These are phyloP conservation scores for Copromyces sp. DNA, from an alignment of 495 filamentous ascomycete species.

Conservation along the genomic window DNA sequence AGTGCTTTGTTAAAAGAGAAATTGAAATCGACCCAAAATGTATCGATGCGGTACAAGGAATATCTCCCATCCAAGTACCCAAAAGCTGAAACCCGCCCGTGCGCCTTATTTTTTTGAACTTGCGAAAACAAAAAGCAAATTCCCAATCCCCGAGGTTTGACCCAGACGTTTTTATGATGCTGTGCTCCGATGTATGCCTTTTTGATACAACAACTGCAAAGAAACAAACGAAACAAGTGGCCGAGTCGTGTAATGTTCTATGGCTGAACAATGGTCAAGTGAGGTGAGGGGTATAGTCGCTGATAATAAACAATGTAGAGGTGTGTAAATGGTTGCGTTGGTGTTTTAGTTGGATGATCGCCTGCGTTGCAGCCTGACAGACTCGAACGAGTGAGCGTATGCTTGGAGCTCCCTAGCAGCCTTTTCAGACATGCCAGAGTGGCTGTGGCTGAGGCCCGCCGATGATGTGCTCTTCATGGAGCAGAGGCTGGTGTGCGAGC, in stretches of 20 bases:
- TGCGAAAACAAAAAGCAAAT: background rate
- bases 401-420: conserved; percentile 70
- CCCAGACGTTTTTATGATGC: conserved; percentile 39
- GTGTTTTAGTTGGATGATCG: conserved; percentile 32
- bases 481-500: conserved; percentile 75
- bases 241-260: conserved; percentile 16
- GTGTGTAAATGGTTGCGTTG: background rate
- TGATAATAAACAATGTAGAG: conserved; percentile 7
- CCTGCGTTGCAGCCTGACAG: conserved; percentile 48
- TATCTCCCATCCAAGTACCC: background rate
- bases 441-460: conserved; percentile 38
- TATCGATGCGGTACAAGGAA: background rate
- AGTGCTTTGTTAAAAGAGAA: background rate
- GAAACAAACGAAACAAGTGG: conserved; percentile 24
- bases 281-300: conserved; percentile 29
- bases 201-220: conserved; percentile 36
- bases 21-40: background rate
- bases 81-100: background rate
- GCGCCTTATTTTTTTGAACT: background rate
- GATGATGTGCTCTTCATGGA: conserved; percentile 61
- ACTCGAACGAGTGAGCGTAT: conserved; percentile 84
- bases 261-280: conserved; percentile 13
- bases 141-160: background rate
- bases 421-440: conserved; percentile 57
- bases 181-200: conserved; percentile 44